A percentile compares a stretch with the other conserved stretches of the same genome.
Evolutionary conservation across 2,329 filamentous ascomycete genomes (phyloP).

Genomic region (Cladosporium sp.): DNA sequence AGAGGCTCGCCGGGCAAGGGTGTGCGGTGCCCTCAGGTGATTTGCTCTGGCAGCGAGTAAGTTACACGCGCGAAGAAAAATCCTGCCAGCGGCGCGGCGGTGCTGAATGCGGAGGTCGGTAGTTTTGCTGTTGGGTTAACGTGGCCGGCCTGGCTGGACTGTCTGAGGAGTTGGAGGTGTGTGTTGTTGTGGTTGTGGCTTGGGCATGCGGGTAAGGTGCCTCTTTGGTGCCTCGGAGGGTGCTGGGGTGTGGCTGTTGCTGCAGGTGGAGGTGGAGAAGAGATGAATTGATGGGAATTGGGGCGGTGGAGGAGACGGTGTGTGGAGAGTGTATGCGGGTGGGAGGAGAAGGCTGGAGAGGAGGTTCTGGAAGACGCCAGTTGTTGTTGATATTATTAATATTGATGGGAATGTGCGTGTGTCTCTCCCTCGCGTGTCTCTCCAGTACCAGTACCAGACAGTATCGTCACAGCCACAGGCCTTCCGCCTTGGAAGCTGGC

Average conservation of each 20-base stretch:
- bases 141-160: background rate
- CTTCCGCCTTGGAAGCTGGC: background rate
- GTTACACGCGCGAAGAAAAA: background rate
- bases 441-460: background rate
- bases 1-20: slow-evolving; percentile 10
- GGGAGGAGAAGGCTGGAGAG: background rate
- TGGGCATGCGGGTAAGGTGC: slow-evolving; percentile 1
- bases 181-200: background rate
- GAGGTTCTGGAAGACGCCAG: background rate
- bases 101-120: too few relatives aligned
- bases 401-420: background rate
- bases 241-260: background rate
- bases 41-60: background rate
- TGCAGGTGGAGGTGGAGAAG: slow-evolving; percentile 4
- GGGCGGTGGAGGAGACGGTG: slow-evolving; percentile 4
- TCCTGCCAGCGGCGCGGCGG: too few relatives aligned
- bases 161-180: background rate
- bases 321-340: background rate
- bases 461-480: background rate
- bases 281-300: slow-evolving; percentile 4
- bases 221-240: background rate
- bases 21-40: slow-evolving; percentile 17
- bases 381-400: background rate
- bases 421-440: background rate
- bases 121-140: background rate